phyloP scores from a whole-genome alignment of 2,329 filamentous ascomycete genomes.

The Balansia obtecta region DNA sequence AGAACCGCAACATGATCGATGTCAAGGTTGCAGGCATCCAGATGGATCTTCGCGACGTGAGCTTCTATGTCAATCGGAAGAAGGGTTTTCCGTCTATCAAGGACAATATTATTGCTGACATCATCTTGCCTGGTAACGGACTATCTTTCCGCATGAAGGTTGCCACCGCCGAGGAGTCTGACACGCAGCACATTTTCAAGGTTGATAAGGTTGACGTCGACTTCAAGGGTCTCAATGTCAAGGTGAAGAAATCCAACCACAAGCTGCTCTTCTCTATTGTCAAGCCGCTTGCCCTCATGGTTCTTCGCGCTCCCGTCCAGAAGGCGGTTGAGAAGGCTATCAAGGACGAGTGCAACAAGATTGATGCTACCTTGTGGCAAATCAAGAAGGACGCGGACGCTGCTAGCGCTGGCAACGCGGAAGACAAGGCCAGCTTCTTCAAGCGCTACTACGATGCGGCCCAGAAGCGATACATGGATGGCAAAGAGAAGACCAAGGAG shows the following conservation, averaged over 20 bases:
- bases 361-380: slow-evolving; percentile 60
- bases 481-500: slow-evolving; percentile 63
- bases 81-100: slow-evolving; percentile 79
- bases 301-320: slow-evolving; percentile 71
- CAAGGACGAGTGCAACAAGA: slow-evolving; percentile 64
- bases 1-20: slow-evolving; percentile 70
- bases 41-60: slow-evolving; percentile 82
- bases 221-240: slow-evolving; percentile 72
- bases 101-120: slow-evolving; percentile 79
- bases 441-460: slow-evolving; percentile 66
- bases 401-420: slow-evolving; percentile 51
- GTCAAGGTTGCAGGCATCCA: slow-evolving; percentile 82
- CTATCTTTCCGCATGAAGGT: slow-evolving; percentile 88
- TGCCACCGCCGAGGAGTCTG: slow-evolving; percentile 64
- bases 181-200: slow-evolving; percentile 83
- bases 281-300: slow-evolving; percentile 77
- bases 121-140: slow-evolving; percentile 75
- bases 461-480: slow-evolving; percentile 60
- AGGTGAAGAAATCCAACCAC: slow-evolving; percentile 89
- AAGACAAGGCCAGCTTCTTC: slow-evolving; percentile 72
- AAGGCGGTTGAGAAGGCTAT: slow-evolving; percentile 85
- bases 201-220: slow-evolving; percentile 78
- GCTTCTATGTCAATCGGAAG: slow-evolving; percentile 93
- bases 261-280: slow-evolving; percentile 78
- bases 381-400: slow-evolving; percentile 78